Conservation (phyloP, 176 grass and related monocot genomes). For the Phoenix roebelenii region DNA sequence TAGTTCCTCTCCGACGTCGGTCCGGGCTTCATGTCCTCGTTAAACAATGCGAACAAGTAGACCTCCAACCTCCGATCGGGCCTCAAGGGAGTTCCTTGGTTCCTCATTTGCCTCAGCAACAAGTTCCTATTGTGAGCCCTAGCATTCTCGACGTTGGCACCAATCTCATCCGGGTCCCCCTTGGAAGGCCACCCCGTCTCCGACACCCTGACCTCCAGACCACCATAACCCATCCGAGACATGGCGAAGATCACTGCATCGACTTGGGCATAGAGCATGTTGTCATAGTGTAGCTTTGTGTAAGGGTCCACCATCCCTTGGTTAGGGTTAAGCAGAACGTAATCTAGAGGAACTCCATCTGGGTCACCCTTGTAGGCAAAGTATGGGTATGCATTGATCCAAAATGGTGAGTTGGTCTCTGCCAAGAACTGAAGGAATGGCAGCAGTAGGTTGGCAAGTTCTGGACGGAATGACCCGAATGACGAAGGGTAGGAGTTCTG, state of each 20-base stretch:
- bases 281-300: slow-evolving; percentile 7
- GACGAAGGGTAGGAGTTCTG: slow-evolving; percentile 82
- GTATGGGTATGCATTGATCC: slow-evolving; percentile 11
- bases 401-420: slow-evolving; percentile 31
- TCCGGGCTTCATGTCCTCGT: slow-evolving; percentile 10
- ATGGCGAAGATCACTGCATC: neutral
- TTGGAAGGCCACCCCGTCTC: slow-evolving; percentile 12
- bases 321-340: neutral
- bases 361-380: slow-evolving; percentile 10
- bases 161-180: neutral
- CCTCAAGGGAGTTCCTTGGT: slow-evolving; percentile 2
- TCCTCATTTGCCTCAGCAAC: slow-evolving; percentile 2
- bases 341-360: neutral
- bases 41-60: slow-evolving; percentile 12
- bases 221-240: neutral
- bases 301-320: neutral
- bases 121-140: slow-evolving; percentile 1
- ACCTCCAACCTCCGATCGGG: neutral
- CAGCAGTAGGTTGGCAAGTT: slow-evolving; percentile 35
- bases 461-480: slow-evolving; percentile 53
- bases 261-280: slow-evolving; percentile 15
- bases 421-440: slow-evolving; percentile 64
- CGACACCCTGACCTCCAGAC: slow-evolving; percentile 1
- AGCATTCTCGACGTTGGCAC: neutral
- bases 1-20: slow-evolving; percentile 14